Percentiles rank a stretch among this genome's conserved stretches.
Conservation (phyloP, 2,329 filamentous ascomycete genomes). For the Ceratocystis harringtonii region DNA sequence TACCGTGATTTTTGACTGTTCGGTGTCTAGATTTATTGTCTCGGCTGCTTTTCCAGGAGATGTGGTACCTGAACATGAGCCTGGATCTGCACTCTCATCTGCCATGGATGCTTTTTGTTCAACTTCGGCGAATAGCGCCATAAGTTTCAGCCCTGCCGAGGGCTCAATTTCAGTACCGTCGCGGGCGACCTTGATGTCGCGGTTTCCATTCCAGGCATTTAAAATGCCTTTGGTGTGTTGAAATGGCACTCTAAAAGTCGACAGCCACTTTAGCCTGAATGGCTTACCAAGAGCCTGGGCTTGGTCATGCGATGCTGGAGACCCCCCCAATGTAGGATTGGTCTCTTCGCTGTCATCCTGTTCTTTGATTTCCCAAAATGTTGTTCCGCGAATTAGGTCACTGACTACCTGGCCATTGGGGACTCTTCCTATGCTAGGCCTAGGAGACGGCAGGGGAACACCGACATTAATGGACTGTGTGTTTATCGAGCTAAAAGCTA, state of each 20-base stretch:
- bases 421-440: constrained; percentile 59
- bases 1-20: neutral
- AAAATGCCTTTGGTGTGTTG: constrained; percentile 74
- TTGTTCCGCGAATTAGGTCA: constrained; percentile 82
- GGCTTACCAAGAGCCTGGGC: constrained; percentile 50
- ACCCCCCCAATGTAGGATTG: neutral
- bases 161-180: constrained; percentile 91
- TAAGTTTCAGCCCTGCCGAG: constrained; percentile 56
- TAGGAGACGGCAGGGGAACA: constrained; percentile 63
- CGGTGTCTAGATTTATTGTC: neutral
- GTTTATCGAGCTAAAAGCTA: constrained; percentile 52
- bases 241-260: constrained; percentile 69
- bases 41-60: neutral
- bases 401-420: constrained; percentile 81
- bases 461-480: constrained; percentile 41
- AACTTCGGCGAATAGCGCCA: constrained; percentile 59
- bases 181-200: constrained; percentile 89
- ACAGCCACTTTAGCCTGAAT: constrained; percentile 82
- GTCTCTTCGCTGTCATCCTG: constrained; percentile 27
- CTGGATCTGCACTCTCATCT: neutral
- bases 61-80: no score
- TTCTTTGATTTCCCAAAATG: constrained; percentile 69
- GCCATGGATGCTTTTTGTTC: constrained; percentile 24
- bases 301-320: constrained; percentile 34
- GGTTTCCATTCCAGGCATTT: constrained; percentile 89